Percentiles rank a stretch among this genome's conserved stretches.
Evolutionary conservation across 2,329 filamentous ascomycete species (phyloP).

Genomic region (Clarireedia homoeocarpa): DNA sequence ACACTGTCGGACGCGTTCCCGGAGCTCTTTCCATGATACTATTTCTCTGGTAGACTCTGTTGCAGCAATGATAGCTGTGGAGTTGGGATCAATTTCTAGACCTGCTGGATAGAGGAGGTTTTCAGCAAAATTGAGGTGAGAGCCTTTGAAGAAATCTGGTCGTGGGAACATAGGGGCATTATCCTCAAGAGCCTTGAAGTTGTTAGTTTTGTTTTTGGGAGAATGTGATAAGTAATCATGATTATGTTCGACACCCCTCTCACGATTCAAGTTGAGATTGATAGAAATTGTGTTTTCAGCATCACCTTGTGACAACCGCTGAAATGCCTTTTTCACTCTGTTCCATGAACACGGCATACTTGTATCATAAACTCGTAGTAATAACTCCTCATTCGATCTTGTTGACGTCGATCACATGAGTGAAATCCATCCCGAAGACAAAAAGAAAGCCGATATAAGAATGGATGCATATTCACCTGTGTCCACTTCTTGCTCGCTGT

Average conservation of each 20-base stretch:
- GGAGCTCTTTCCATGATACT: slow-evolving; percentile 71
- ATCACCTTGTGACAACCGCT: no score
- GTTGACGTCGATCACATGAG: slow-evolving; percentile 4
- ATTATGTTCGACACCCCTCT: background rate
- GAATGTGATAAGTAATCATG: background rate
- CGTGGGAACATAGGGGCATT: slow-evolving; percentile 73
- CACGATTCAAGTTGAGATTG: no score
- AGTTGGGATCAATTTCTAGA: slow-evolving; percentile 45
- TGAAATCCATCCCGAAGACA: background rate
- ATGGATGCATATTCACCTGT: background rate
- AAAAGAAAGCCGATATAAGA: background rate
- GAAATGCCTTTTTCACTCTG: no score
- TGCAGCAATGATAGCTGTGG: slow-evolving; percentile 67
- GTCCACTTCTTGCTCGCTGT: background rate
- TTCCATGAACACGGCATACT: no score
- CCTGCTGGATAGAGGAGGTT: slow-evolving; percentile 78
- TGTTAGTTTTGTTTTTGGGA: background rate
- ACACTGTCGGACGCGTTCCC: slow-evolving; percentile 68
- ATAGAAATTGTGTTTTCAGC: no score
- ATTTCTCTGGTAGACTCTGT: slow-evolving; percentile 58
- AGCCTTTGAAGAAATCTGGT: slow-evolving; percentile 74
- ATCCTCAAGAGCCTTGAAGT: slow-evolving; percentile 59
- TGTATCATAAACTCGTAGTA: background rate
- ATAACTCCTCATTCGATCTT: background rate
- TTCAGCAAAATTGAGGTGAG: slow-evolving; percentile 85